Conservation (phyloP, 2,329 filamentous ascomycete species). For the Cladosporium velox region DNA sequence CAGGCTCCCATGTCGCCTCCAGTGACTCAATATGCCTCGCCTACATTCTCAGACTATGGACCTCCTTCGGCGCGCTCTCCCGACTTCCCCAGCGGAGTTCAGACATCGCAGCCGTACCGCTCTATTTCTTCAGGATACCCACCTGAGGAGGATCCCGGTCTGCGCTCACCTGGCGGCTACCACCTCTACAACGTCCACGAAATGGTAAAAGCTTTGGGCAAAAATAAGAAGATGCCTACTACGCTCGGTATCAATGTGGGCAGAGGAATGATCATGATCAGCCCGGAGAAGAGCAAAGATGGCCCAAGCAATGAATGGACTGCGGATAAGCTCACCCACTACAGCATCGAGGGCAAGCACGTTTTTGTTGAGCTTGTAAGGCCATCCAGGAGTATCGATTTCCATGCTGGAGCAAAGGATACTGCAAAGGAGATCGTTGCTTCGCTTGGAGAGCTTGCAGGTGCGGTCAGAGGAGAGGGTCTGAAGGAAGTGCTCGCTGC, state of each 20-base stretch:
- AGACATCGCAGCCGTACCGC: conserved; percentile 58
- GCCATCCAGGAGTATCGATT: conserved; percentile 92
- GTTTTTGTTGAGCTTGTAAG: conserved; percentile 91
- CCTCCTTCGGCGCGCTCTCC: conserved; percentile 39
- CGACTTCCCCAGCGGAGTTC: conserved; percentile 43
- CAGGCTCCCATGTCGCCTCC: conserved; percentile 48
- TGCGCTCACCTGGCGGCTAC: conserved; percentile 71
- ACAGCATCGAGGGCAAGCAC: conserved; percentile 96
- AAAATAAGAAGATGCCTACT: conserved; percentile 98
- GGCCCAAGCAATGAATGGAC: conserved; percentile 90
- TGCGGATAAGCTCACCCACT: conserved; percentile 93
- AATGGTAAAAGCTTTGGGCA: conserved; percentile 95
- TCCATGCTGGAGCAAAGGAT: conserved; percentile 96
- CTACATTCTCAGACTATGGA: conserved; percentile 35
- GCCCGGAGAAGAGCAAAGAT: conserved; percentile 79
- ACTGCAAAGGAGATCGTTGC: conserved; percentile 91
- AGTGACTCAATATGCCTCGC: conserved; percentile 36
- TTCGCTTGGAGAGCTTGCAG: conserved; percentile 84
- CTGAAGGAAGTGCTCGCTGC: conserved; percentile 84
- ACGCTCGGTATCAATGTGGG: conserved; percentile 90
- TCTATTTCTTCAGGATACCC: conserved; percentile 36
- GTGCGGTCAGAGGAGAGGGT: conserved; percentile 78
- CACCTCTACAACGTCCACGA: conserved; percentile 97
- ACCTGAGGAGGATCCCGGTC: conserved; percentile 20
- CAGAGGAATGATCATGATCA: conserved; percentile 86